Percentiles rank a stretch among this genome's conserved stretches.
phyloP scores from a whole-genome alignment of 2,329 filamentous ascomycete genomes.

The Trichoderma sp. region DNA sequence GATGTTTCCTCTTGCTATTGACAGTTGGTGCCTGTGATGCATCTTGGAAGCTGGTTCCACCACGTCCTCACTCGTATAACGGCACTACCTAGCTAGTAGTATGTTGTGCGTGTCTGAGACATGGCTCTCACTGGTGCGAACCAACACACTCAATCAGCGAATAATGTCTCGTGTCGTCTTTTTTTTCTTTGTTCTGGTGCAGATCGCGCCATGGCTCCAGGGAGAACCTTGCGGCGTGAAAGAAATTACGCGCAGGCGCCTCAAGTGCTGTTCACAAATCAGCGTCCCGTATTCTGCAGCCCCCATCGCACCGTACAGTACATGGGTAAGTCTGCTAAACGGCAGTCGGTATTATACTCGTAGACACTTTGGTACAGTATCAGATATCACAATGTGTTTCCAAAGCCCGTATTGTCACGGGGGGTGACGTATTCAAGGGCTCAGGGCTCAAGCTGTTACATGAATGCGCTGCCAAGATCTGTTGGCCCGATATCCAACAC shows the following conservation, averaged over 20 bases:
- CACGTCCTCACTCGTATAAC: neutral
- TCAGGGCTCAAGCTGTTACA: neutral
- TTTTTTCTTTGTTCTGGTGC: neutral
- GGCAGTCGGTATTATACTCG: neutral
- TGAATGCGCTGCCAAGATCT: neutral
- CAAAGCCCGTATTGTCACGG: neutral
- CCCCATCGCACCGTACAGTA: neutral
- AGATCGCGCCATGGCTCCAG: neutral
- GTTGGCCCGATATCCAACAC: neutral
- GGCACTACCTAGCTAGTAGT: neutral
- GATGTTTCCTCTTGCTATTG: neutral
- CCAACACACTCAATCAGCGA: neutral
- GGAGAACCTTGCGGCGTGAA: neutral
- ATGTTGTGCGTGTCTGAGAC: neutral
- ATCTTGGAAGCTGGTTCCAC: neutral
- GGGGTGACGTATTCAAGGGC: neutral
- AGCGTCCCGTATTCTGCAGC: neutral
- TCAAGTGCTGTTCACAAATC: neutral
- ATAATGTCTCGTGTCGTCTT: neutral
- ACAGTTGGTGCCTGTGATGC: neutral
- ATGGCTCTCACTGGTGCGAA: neutral
- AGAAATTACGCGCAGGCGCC: neutral
- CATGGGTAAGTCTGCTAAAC: neutral
- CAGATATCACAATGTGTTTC: neutral
- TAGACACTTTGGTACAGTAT: neutral